Conservation (phyloP, 2,329 filamentous ascomycete species). For the Clarireedia homoeocarpa region DNA sequence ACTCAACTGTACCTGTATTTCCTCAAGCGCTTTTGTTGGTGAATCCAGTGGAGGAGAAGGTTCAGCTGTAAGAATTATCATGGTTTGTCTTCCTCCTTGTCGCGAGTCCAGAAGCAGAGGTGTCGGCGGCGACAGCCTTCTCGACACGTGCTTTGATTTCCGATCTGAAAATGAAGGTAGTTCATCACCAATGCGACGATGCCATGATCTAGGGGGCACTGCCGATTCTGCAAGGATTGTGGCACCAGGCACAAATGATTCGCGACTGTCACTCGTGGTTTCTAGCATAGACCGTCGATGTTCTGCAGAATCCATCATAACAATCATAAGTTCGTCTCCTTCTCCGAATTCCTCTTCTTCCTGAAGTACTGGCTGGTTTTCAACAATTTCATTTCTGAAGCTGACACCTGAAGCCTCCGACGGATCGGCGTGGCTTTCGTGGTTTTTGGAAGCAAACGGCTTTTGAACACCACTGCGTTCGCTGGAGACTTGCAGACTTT, state of each 20-base stretch:
- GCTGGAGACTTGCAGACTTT: neutral
- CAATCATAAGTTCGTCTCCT: slow-evolving; percentile 34
- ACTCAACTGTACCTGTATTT: slow-evolving; percentile 28
- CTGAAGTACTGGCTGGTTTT: neutral
- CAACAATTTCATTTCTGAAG: neutral
- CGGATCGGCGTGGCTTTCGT: slow-evolving; percentile 20
- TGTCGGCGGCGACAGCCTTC: slow-evolving; percentile 48
- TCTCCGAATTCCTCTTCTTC: slow-evolving; percentile 12
- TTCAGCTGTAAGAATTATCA: slow-evolving; percentile 34
- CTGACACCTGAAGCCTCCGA: slow-evolving; percentile 33
- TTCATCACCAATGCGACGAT: slow-evolving; percentile 50
- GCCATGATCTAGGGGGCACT: slow-evolving; percentile 33
- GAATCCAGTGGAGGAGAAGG: slow-evolving; percentile 25
- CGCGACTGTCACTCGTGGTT: slow-evolving; percentile 17
- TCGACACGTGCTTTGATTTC: slow-evolving; percentile 36
- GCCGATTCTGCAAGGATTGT: neutral
- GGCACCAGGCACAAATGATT: slow-evolving; percentile 27
- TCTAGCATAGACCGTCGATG: slow-evolving; percentile 18
- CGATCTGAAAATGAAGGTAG: slow-evolving; percentile 52
- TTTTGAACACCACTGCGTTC: neutral
- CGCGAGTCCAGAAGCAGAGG: slow-evolving; percentile 42
- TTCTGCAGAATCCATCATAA: slow-evolving; percentile 37
- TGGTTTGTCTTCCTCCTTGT: slow-evolving; percentile 34
- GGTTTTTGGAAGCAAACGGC: slow-evolving; percentile 26
- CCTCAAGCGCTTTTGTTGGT: slow-evolving; percentile 22